phyloP scores from a whole-genome alignment of 441 rosid species.

The Arabidopsis lyrata region DNA sequence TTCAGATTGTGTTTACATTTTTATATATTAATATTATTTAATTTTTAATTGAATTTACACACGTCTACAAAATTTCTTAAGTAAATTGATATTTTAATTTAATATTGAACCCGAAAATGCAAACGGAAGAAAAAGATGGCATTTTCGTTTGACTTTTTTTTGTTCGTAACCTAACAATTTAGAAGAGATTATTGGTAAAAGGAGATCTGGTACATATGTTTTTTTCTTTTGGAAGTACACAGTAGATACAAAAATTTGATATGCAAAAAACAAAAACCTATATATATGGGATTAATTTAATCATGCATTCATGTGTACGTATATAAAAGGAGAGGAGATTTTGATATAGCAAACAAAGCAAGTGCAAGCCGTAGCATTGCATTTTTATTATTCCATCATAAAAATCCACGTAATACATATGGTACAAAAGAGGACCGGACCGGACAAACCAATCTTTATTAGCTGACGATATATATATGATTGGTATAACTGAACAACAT shows the following conservation, averaged over 20 bases:
- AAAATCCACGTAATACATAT: neutral
- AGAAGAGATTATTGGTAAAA: too few relatives aligned
- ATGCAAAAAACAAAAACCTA: neutral
- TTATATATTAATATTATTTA: neutral
- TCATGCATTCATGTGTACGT: neutral
- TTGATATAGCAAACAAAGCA: slow-evolving; percentile 32
- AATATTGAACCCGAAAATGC: too few relatives aligned
- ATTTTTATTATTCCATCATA: slow-evolving; percentile 12
- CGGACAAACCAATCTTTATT: slow-evolving; percentile 30
- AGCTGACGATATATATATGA: slow-evolving; percentile 16
- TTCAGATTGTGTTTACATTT: neutral
- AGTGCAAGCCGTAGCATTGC: slow-evolving; percentile 36
- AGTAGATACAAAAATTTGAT: neutral
- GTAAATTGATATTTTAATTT: too few relatives aligned
- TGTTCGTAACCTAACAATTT: too few relatives aligned
- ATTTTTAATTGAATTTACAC: too few relatives aligned
- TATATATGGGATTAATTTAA: neutral
- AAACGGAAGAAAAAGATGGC: too few relatives aligned
- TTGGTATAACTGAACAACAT: slow-evolving; percentile 33
- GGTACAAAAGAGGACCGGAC: slow-evolving; percentile 20
- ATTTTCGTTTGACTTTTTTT: too few relatives aligned
- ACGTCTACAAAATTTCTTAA: too few relatives aligned
- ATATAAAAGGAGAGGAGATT: neutral
- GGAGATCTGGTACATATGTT: neutral
- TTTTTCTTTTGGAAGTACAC: neutral